Percentiles rank a stretch among this genome's conserved stretches.
phyloP scores from a whole-genome alignment of 495 filamentous ascomycete genomes.

The Amorphotheca resinae region DNA sequence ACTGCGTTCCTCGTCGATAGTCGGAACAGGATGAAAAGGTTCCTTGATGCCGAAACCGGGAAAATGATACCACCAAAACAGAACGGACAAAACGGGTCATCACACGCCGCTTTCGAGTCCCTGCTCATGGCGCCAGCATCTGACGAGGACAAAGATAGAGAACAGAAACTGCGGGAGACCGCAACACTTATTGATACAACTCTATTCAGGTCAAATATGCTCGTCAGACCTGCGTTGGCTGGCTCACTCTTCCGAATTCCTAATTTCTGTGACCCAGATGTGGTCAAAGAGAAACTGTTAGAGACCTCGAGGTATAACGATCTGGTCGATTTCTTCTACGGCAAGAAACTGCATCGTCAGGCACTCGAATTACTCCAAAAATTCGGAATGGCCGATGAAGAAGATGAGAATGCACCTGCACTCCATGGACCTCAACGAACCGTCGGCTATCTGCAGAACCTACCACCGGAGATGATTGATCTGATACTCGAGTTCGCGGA shows the following conservation, averaged over 20 bases:
- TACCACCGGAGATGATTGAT: slow-evolving; percentile 79
- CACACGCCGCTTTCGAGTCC: slow-evolving; percentile 35
- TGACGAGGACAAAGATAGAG: slow-evolving; percentile 47
- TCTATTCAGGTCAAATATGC: slow-evolving; percentile 89
- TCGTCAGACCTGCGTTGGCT: slow-evolving; percentile 68
- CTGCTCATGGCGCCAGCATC: slow-evolving; percentile 34
- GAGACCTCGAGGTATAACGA: slow-evolving; percentile 85
- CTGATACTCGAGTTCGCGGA: slow-evolving; percentile 82
- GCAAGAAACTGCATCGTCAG: slow-evolving; percentile 83
- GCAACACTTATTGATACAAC: slow-evolving; percentile 85
- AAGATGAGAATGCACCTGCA: slow-evolving; percentile 47
- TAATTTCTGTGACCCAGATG: slow-evolving; percentile 93
- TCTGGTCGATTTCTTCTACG: slow-evolving; percentile 91
- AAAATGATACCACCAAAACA: slow-evolving; percentile 46
- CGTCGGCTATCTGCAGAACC: slow-evolving; percentile 76
- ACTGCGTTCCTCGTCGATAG: slow-evolving; percentile 77
- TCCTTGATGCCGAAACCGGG: slow-evolving; percentile 62
- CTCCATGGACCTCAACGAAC: slow-evolving; percentile 78
- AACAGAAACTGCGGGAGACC: slow-evolving; percentile 54
- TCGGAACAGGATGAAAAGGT: slow-evolving; percentile 66
- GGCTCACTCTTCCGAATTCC: slow-evolving; percentile 87
- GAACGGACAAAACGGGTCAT: slow-evolving; percentile 38
- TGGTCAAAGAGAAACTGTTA: slow-evolving; percentile 84
- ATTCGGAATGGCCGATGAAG: slow-evolving; percentile 65
- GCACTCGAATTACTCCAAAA: slow-evolving; percentile 71